Base-by-base conservation (phyloP, 768 basidiomycete species). In the Infundibulicybe gibba region DNA sequence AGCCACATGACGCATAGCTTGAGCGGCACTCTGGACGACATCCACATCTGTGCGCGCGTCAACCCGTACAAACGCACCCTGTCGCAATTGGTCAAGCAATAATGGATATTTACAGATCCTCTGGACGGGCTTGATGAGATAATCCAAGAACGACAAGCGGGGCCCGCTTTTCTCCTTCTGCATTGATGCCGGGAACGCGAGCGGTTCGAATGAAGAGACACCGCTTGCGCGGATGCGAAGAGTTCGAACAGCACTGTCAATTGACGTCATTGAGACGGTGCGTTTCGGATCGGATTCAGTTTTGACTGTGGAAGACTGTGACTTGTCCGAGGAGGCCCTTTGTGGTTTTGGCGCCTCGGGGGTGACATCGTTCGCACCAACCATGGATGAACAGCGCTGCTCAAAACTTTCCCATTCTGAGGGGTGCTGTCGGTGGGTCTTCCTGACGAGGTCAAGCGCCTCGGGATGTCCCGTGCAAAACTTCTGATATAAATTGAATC, bases 81-180 rank as follows among this genome's bases (percentile, higher is more conserved):
- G 62, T 42, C 65, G 63, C 32, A 97, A 76, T 55, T 88, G 83
- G 48, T 83, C 85, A 39, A 99, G 79, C 8, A 99, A 76, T 43
- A 98, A 76, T 14, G 94, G 92, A 60, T 99, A 99, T 55, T 86
- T 90, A 77, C 94, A 97, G 42, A 99, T 87, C 43, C 94, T 75
- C 65, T 99, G 95, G 13, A 97, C 79, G n/a, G 95, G 95, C 65
- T 93, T 93, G 69, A 99, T 97, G 68, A 97, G 77, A 61, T 94
- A 94, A 67, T 98, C 95, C 54, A 80, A 69, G 63, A 89, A 82
- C 48, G 75, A 74, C 32, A 89, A 76, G 16, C 79, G 77, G 11
- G 68, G 62, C 4, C 57, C 55, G 40, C 57, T 52, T 48, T 60
- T 69, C 47, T 60, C 61, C 60, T n/a, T n/a, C n/a, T 62, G 55